Conservation (phyloP, 2,329 filamentous ascomycete genomes). For the Elsinoe arachidis region DNA sequence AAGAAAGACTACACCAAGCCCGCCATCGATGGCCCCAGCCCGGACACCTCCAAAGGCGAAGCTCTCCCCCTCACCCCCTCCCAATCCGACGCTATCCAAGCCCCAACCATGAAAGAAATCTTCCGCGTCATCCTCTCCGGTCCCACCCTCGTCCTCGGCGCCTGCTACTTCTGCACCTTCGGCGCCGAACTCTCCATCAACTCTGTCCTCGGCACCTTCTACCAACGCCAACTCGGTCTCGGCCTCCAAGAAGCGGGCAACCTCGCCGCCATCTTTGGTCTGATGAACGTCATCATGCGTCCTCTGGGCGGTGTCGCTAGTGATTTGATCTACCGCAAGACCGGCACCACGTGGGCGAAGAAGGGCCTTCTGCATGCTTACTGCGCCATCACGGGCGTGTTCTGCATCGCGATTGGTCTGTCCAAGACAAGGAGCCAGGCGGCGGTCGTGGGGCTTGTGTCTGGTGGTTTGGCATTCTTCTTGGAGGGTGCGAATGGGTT, state of each 20-base stretch:
- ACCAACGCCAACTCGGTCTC: slow-evolving; percentile 47
- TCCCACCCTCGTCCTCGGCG: slow-evolving; percentile 44
- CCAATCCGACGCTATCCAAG: slow-evolving; percentile 52
- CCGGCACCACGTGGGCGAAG: slow-evolving; percentile 51
- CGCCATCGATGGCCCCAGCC: slow-evolving; percentile 25
- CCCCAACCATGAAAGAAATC: slow-evolving; percentile 53
- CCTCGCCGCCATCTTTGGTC: slow-evolving; percentile 67
- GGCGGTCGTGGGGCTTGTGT: slow-evolving; percentile 68
- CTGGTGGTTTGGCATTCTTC: slow-evolving; percentile 70
- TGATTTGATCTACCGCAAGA: slow-evolving; percentile 47
- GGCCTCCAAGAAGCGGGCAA: slow-evolving; percentile 47
- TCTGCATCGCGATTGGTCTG: slow-evolving; percentile 56
- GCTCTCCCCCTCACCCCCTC: slow-evolving; percentile 48
- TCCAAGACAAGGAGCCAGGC: slow-evolving; percentile 52
- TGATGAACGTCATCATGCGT: slow-evolving; percentile 60
- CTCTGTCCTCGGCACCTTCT: slow-evolving; percentile 52
- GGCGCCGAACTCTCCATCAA: slow-evolving; percentile 54
- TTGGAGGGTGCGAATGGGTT: slow-evolving; percentile 77
- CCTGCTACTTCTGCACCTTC: slow-evolving; percentile 53
- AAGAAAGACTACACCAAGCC: slow-evolving; percentile 32
- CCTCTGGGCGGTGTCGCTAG: slow-evolving; percentile 56
- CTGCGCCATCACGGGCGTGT: slow-evolving; percentile 47
- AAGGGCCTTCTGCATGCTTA: slow-evolving; percentile 53
- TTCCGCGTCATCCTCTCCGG: slow-evolving; percentile 54
- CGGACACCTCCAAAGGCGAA: slow-evolving; percentile 39